Conservation (phyloP, 2,329 filamentous ascomycete genomes). For the Aspergillus novoparasiticus region DNA sequence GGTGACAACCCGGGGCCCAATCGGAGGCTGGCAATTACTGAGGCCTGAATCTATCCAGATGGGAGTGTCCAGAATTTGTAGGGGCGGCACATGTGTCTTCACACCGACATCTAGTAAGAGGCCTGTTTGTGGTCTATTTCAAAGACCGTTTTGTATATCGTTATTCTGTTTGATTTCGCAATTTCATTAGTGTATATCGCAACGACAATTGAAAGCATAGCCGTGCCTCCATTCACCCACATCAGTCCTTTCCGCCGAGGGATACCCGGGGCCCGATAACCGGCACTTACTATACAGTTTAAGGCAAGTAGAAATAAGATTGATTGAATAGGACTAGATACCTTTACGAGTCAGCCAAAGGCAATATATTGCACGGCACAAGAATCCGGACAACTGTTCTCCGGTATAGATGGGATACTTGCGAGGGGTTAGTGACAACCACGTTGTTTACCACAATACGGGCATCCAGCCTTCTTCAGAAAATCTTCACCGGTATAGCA, state of each 20-base stretch:
- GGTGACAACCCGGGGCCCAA: neutral
- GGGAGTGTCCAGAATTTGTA: neutral
- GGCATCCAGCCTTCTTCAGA: neutral
- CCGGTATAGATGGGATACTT: neutral
- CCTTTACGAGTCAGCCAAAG: neutral
- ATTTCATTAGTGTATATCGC: neutral
- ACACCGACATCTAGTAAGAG: neutral
- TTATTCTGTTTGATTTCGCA: neutral
- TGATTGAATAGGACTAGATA: neutral
- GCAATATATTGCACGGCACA: neutral
- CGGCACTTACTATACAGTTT: neutral
- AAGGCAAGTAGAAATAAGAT: no score
- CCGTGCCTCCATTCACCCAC: neutral
- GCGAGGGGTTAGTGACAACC: neutral
- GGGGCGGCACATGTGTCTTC: neutral
- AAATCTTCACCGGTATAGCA: neutral
- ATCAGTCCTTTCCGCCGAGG: neutral
- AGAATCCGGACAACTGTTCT: neutral
- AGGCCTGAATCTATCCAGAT: neutral
- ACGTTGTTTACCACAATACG: neutral
- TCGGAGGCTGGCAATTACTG: neutral
- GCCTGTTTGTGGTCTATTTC: neutral
- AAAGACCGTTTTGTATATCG: neutral
- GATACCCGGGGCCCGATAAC: constrained; percentile 1
- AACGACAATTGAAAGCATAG: neutral